Percentiles rank a stretch among this genome's conserved stretches.
Conservation (phyloP, 2,329 filamentous ascomycete genomes). For the Fusarium penzigii region DNA sequence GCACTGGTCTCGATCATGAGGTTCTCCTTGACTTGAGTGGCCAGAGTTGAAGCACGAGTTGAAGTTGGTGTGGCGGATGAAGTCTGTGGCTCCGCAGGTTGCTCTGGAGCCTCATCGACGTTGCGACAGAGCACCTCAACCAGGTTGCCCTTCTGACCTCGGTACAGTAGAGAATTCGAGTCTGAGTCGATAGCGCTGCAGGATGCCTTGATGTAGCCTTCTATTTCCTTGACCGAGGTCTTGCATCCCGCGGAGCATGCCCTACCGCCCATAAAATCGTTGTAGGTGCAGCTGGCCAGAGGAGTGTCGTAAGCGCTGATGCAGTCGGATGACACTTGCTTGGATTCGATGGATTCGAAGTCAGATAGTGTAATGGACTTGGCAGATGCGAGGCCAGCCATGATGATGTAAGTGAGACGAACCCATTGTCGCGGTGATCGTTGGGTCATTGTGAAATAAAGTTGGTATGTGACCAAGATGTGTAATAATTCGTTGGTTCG, state of each 20-base stretch:
- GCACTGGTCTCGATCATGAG: slow-evolving; percentile 16
- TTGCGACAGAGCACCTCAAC: slow-evolving; percentile 38
- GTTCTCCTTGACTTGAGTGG: slow-evolving; percentile 16
- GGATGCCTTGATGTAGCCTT: slow-evolving; percentile 31
- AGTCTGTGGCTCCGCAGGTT: slow-evolving; percentile 4
- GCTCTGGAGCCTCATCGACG: slow-evolving; percentile 12
- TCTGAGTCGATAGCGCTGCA: slow-evolving; percentile 28
- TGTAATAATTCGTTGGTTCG: too few relatives aligned
- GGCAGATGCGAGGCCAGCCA: slow-evolving; percentile 26
- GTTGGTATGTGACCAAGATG: not conserved
- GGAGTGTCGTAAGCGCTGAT: slow-evolving; percentile 44
- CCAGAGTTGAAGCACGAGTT: slow-evolving; percentile 2
- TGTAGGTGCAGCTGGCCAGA: slow-evolving; percentile 37
- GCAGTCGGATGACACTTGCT: slow-evolving; percentile 40
- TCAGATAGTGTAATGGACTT: slow-evolving; percentile 37
- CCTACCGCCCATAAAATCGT: slow-evolving; percentile 39
- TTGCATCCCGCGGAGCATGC: slow-evolving; percentile 42
- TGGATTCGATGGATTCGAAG: slow-evolving; percentile 42
- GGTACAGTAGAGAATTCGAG: slow-evolving; percentile 37
- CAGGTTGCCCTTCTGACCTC: slow-evolving; percentile 39
- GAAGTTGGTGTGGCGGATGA: slow-evolving; percentile 5
- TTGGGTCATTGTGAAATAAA: slow-evolving; percentile 14
- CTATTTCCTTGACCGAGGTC: slow-evolving; percentile 27
- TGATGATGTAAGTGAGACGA: slow-evolving; percentile 24
- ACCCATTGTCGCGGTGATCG: slow-evolving; percentile 25